Percentiles rank a stretch among this genome's conserved stretches.
These are phyloP conservation scores for Tolypocladium cylindrosporum DNA, from an alignment of 2,329 filamentous ascomycete genomes.

Conservation along the genomic window DNA sequence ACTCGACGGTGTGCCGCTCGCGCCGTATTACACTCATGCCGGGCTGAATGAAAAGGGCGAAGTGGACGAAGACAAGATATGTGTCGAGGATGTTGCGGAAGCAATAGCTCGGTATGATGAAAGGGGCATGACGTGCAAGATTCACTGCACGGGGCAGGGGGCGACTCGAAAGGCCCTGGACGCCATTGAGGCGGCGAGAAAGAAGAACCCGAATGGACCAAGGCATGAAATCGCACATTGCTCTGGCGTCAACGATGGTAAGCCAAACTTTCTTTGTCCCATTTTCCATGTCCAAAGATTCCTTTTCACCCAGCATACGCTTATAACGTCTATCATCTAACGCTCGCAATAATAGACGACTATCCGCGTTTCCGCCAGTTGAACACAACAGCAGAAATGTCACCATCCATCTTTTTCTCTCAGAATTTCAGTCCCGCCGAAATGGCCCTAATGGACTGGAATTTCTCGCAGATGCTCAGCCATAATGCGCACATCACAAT, in stretches of 20 bases:
- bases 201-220: not conserved
- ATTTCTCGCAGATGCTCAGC: not conserved
- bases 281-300: not conserved
- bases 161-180: not conserved
- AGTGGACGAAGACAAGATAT: not conserved
- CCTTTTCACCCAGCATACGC: not conserved
- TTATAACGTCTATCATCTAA: no score
- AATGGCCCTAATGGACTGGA: not conserved
- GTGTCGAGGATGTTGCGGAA: not conserved
- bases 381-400: constrained; percentile 1
- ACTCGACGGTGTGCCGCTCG: not conserved
- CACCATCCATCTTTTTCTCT: constrained; percentile 1
- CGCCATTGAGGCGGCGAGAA: not conserved
- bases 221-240: not conserved
- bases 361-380: not conserved
- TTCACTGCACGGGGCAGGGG: constrained; percentile 1
- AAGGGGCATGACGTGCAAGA: constrained; percentile 2
- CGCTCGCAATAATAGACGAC: not conserved
- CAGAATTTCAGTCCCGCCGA: not conserved
- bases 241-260: not conserved
- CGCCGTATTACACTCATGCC: not conserved
- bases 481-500: constrained; percentile 1
- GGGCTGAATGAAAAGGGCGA: not conserved
- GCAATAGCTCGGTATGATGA: not conserved
- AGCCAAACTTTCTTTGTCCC: not conserved